Evolutionary conservation across 176 grass and related monocot genomes (phyloP).

Genomic region (Aegilops speltoides): DNA sequence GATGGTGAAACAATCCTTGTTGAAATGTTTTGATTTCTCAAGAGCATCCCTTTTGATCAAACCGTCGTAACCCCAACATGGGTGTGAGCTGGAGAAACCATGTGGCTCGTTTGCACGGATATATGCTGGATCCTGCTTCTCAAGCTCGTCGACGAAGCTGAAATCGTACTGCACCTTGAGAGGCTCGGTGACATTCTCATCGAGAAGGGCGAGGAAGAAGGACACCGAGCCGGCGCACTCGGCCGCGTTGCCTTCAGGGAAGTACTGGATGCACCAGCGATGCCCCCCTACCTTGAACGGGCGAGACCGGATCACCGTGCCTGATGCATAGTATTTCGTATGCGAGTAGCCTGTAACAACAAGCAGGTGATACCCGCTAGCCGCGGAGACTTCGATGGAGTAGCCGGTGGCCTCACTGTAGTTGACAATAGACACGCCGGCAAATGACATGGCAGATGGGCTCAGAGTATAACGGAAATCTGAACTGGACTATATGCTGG

Average conservation of each 20-base stretch:
- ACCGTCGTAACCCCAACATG: background rate
- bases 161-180: background rate
- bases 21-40: background rate
- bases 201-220: background rate
- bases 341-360: background rate
- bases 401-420: background rate
- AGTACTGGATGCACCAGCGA: background rate
- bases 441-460: background rate
- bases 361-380: background rate
- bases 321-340: background rate
- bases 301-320: background rate
- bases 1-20: background rate
- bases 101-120: background rate
- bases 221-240: background rate
- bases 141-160: background rate
- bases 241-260: background rate
- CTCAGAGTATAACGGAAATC: background rate
- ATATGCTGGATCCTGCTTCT: background rate
- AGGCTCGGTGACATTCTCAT: background rate
- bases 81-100: background rate
- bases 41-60: background rate
- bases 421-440: background rate
- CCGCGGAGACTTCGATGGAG: background rate
- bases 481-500: background rate
- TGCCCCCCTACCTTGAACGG: background rate